These are phyloP conservation scores for Oryza glumipatula DNA, from an alignment of 176 grass and related monocot genomes.

Conservation along the genomic window DNA sequence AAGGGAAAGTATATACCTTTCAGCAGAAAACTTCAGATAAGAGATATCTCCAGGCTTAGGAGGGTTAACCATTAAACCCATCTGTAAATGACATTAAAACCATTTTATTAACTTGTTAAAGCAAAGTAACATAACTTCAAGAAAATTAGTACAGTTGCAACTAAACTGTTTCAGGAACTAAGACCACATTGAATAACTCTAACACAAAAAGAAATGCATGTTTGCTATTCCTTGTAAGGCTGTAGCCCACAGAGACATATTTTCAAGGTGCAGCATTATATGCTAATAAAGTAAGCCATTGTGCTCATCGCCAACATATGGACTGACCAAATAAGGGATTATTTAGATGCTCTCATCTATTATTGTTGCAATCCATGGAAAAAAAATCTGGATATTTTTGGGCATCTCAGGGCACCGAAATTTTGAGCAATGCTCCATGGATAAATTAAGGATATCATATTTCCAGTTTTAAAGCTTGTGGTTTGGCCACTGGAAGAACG, in stretches of 20 bases:
- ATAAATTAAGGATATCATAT: background rate
- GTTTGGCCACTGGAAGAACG: background rate
- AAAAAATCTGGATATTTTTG: background rate
- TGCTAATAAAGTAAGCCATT: background rate
- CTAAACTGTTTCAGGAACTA: slow-evolving; percentile 25
- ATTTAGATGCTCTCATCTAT: background rate
- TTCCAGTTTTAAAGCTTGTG: slow-evolving; percentile 3
- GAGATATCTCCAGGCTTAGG: slow-evolving; percentile 97
- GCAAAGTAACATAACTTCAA: slow-evolving; percentile 20
- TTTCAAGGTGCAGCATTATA: background rate
- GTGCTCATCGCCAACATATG: slow-evolving; percentile 7
- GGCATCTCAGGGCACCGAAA: background rate
- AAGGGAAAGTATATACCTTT: slow-evolving; percentile 62
- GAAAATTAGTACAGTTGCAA: background rate
- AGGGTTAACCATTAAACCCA: slow-evolving; percentile 97
- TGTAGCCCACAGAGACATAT: background rate
- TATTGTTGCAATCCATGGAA: background rate
- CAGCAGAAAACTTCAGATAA: slow-evolving; percentile 71
- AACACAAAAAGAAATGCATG: background rate
- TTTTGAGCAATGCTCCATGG: background rate
- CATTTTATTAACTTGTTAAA: slow-evolving; percentile 33
- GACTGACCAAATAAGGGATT: background rate
- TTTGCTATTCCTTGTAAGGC: background rate
- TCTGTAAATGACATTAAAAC: slow-evolving; percentile 52
- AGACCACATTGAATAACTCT: background rate